phyloP scores from a whole-genome alignment of 495 filamentous ascomycete genomes.

The Stereocaulon alpinum region DNA sequence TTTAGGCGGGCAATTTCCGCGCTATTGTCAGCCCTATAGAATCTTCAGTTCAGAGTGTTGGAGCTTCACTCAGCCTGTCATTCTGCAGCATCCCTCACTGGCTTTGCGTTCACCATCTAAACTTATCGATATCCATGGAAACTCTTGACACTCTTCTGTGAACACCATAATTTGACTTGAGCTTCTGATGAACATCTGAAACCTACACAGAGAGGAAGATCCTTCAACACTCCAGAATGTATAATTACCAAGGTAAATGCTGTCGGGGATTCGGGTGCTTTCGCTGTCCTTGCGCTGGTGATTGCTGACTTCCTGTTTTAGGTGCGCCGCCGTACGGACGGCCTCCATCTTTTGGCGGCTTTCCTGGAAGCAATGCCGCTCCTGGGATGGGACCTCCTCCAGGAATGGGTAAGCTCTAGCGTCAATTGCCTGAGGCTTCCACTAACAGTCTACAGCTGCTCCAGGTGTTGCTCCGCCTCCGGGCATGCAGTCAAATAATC shows the following conservation, averaged over 20 bases:
- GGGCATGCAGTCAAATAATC: slow-evolving; percentile 60
- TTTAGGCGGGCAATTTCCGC: not conserved
- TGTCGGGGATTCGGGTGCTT: not conserved
- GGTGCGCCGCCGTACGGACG: slow-evolving; percentile 53
- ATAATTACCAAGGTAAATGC: slow-evolving; percentile 64
- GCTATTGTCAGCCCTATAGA: slow-evolving; percentile 1
- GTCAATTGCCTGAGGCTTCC: slow-evolving; percentile 9
- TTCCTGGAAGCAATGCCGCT: slow-evolving; percentile 49
- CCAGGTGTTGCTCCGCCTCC: slow-evolving; percentile 71
- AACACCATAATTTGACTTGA: not conserved
- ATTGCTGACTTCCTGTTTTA: slow-evolving; percentile 13
- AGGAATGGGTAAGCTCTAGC: slow-evolving; percentile 61
- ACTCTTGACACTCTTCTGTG: not conserved
- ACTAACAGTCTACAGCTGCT: slow-evolving; percentile 53
- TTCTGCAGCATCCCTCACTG: not conserved
- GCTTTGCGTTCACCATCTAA: not conserved
- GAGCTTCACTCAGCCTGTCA: not conserved
- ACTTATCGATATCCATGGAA: not conserved
- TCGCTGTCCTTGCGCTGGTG: slow-evolving; percentile 15
- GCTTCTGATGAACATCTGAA: not conserved
- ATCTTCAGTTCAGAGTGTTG: not conserved
- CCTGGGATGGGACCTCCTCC: slow-evolving; percentile 68
- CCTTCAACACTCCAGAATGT: slow-evolving; percentile 39
- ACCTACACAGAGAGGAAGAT: not conserved
- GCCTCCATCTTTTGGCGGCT: slow-evolving; percentile 60